phyloP scores from a whole-genome alignment of 352 stramenopile genomes.

The Globisporangium megalacanthum region DNA sequence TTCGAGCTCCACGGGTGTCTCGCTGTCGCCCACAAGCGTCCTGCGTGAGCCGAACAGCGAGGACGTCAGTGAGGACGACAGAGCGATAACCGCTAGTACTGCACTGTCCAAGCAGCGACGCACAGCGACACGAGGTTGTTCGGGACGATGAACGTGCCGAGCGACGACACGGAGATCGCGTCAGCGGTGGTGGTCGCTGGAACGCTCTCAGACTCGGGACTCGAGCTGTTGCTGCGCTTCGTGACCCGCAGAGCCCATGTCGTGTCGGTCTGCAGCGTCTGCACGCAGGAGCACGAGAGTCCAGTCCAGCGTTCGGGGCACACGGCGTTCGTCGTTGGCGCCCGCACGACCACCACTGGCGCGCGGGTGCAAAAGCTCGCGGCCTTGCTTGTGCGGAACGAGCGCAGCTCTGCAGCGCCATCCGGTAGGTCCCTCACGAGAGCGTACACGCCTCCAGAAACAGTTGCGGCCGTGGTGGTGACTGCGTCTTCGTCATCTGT shows the following conservation, averaged over 20 bases:
- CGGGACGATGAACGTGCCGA: not conserved
- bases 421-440: not conserved
- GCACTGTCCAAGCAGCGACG: not conserved
- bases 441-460: not conserved
- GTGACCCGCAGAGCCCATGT: not conserved
- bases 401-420: not conserved
- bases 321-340: not conserved
- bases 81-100: no score
- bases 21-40: no score
- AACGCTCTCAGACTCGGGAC: not conserved
- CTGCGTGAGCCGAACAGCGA: no score
- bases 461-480: no score
- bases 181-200: not conserved
- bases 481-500: no score
- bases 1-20: no score
- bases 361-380: not conserved
- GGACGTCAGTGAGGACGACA: no score
- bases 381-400: not conserved
- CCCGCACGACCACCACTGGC: not conserved
- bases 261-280: not conserved
- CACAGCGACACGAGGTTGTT: not conserved
- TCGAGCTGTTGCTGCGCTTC: not conserved
- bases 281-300: not conserved
- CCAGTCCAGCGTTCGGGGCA: not conserved
- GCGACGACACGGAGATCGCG: not conserved